phyloP scores from a whole-genome alignment of 495 filamentous ascomycete genomes.

The Podospora pseudopauciseta region DNA sequence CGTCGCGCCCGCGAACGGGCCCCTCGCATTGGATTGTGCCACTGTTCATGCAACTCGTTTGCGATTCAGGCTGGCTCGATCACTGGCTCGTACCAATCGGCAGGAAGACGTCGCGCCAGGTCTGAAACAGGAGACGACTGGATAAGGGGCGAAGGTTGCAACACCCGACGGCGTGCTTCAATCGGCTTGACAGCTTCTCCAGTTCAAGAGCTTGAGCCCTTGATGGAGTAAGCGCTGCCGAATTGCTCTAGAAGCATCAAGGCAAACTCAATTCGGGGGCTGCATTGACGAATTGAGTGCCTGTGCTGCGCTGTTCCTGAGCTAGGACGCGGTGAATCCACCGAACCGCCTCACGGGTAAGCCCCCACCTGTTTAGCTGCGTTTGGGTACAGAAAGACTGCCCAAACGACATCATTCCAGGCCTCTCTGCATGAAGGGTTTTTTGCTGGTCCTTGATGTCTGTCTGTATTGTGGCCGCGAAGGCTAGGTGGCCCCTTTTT shows the following conservation, averaged over 20 bases:
- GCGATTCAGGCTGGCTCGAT: slow-evolving; percentile 9
- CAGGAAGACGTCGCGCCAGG: slow-evolving; percentile 20
- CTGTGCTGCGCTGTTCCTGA: slow-evolving; percentile 10
- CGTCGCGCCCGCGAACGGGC: slow-evolving; percentile 28
- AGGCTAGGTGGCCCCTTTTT: background rate
- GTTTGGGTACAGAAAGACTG: background rate
- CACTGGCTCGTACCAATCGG: slow-evolving; percentile 19
- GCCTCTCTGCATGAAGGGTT: slow-evolving; percentile 3
- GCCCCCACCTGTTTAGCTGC: background rate
- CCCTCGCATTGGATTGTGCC: slow-evolving; percentile 26
- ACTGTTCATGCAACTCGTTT: slow-evolving; percentile 26
- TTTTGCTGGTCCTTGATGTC: background rate
- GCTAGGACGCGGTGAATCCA: slow-evolving; percentile 3
- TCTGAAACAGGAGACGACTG: slow-evolving; percentile 34
- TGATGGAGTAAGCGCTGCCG: slow-evolving; percentile 9
- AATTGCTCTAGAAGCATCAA: slow-evolving; percentile 18
- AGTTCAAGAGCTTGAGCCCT: background rate
- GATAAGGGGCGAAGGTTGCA: slow-evolving; percentile 12
- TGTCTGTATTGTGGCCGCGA: too few species aligned
- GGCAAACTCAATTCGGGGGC: background rate
- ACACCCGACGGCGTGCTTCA: slow-evolving; percentile 10
- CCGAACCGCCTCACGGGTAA: background rate
- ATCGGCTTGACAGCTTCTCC: background rate
- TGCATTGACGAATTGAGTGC: slow-evolving; percentile 1
- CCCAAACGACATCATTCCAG: background rate